phyloP scores from a whole-genome alignment of 768 basidiomycete genomes.

The Termitomyces sp. region DNA sequence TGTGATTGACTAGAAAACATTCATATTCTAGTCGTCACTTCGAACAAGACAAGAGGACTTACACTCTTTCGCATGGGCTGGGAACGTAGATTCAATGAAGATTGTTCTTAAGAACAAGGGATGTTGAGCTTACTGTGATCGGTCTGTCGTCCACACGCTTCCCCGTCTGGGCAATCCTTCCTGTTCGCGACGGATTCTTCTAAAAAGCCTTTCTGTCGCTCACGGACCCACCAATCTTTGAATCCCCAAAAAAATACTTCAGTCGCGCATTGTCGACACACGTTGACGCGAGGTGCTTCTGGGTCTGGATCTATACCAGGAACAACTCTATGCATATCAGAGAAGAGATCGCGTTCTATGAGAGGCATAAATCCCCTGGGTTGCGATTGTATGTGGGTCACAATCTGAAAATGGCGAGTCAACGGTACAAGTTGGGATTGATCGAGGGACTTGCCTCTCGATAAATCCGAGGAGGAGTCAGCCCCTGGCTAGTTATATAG shows the following conservation, averaged over 20 bases:
- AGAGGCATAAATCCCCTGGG: constrained; percentile 60
- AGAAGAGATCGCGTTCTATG: constrained; percentile 65
- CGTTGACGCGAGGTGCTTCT: constrained; percentile 49
- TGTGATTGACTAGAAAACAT: constrained; percentile 33
- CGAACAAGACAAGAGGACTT: constrained; percentile 19
- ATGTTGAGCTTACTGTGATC: constrained; percentile 53
- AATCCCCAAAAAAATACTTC: constrained; percentile 74
- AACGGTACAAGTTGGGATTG: neutral
- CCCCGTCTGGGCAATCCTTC: constrained; percentile 65
- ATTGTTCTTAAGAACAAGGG: neutral
- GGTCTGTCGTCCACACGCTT: constrained; percentile 51
- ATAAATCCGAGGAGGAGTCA: constrained; percentile 70
- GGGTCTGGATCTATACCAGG: constrained; percentile 52
- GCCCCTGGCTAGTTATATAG: constrained; percentile 56
- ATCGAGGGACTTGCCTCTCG: constrained; percentile 51
- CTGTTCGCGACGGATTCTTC: constrained; percentile 50
- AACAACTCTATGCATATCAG: constrained; percentile 56
- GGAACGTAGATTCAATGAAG: constrained; percentile 5
- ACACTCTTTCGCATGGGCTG: constrained; percentile 78
- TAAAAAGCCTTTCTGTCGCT: constrained; percentile 63
- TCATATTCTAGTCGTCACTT: neutral
- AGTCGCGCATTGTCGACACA: constrained; percentile 69
- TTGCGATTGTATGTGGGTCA: constrained; percentile 51
- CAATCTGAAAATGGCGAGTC: constrained; percentile 38
- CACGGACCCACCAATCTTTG: constrained; percentile 78